These are phyloP conservation scores for Ganoderma sinense DNA, from an alignment of 1,284 basidiomycete species.

Conservation along the genomic window DNA sequence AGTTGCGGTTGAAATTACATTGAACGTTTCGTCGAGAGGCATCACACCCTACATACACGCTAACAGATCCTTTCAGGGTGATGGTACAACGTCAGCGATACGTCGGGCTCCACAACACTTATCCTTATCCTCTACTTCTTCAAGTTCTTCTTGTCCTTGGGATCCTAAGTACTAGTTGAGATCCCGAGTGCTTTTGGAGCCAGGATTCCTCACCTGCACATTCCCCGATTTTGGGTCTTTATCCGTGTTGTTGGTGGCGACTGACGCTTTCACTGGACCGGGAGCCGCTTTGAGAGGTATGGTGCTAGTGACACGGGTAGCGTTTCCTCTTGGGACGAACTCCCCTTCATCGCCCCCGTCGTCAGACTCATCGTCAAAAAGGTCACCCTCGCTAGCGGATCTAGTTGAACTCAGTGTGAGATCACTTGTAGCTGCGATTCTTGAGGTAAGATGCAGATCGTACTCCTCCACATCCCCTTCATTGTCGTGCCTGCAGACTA, in stretches of 20 bases:
- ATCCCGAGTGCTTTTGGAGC: too few species aligned
- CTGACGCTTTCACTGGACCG: too few species aligned
- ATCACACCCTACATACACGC: not conserved
- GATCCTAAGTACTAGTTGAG: not conserved
- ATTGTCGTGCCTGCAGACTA: not conserved
- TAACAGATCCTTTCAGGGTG: not conserved
- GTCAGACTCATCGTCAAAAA: not conserved
- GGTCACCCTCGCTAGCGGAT: not conserved
- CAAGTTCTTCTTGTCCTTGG: too few species aligned
- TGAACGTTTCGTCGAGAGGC: not conserved
- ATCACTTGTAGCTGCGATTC: not conserved
- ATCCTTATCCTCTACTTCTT: not conserved
- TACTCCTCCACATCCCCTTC: not conserved
- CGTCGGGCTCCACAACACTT: not conserved
- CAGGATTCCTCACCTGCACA: too few species aligned
- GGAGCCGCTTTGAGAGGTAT: too few species aligned
- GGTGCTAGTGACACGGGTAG: too few species aligned
- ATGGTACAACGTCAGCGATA: not conserved
- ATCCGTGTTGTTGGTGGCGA: too few species aligned
- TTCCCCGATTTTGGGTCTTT: too few species aligned
- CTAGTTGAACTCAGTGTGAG: not conserved
- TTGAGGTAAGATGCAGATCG: not conserved
- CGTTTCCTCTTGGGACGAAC: constrained; percentile 2
- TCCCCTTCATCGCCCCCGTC: constrained; percentile 2
- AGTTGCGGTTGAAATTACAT: not conserved